phyloP scores from a whole-genome alignment of 75 land plant genomes.

The Chamaecyparis obtusa region DNA sequence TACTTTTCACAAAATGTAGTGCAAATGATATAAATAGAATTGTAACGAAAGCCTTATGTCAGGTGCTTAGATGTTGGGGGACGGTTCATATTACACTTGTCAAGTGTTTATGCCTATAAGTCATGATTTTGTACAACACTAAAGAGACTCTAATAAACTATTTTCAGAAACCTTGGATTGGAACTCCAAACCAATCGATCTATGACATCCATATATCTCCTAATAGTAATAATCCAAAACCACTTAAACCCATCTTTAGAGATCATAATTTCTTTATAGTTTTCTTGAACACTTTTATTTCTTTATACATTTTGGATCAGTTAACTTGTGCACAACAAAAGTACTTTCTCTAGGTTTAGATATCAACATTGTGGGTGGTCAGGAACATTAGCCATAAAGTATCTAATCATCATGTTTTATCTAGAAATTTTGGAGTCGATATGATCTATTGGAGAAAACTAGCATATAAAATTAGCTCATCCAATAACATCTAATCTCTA shows the following conservation, averaged over 20 bases:
- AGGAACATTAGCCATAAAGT: no score
- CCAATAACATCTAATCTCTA: no score
- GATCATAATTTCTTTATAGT: neutral
- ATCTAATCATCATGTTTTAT: no score
- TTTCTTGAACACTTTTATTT: neutral
- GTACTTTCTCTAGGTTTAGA: no score
- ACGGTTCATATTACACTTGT: slow-evolving; percentile 21
- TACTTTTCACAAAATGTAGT: slow-evolving; percentile 28
- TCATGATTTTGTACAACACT: slow-evolving; percentile 20
- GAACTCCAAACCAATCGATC: slow-evolving; percentile 32
- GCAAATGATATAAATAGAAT: slow-evolving; percentile 3
- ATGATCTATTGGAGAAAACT: no score
- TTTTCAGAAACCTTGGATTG: slow-evolving; percentile 25
- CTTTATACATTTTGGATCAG: neutral
- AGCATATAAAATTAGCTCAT: no score
- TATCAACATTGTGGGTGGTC: no score
- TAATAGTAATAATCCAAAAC: slow-evolving; percentile 16
- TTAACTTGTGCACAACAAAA: neutral
- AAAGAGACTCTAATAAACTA: slow-evolving; percentile 18
- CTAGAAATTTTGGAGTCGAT: no score
- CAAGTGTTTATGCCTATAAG: slow-evolving; percentile 16
- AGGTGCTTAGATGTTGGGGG: slow-evolving; percentile 16
- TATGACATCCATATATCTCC: slow-evolving; percentile 34
- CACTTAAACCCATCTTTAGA: neutral
- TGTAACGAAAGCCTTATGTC: slow-evolving; percentile 18